These are phyloP conservation scores for Cystoisospora suis DNA, from an alignment of 169 alveolate species.

Conservation along the genomic window DNA sequence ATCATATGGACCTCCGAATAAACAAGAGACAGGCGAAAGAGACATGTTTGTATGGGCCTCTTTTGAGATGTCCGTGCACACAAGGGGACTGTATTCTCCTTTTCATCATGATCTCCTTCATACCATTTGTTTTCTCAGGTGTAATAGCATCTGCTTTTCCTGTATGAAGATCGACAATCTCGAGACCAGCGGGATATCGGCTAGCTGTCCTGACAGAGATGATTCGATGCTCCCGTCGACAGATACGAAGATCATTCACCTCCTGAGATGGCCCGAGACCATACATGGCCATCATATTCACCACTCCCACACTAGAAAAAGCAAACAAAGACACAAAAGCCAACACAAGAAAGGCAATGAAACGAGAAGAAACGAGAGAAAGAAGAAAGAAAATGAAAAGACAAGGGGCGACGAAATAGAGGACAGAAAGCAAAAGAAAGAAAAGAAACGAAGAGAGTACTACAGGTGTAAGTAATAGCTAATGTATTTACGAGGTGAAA, in stretches of 20 bases:
- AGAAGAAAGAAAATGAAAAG: too few relatives aligned
- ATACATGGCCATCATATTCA: constrained; percentile 32
- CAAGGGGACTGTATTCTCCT: not conserved
- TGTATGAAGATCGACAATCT: not conserved
- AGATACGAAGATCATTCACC: constrained; percentile 38
- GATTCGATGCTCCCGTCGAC: constrained; percentile 37
- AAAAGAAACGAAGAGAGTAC: too few relatives aligned
- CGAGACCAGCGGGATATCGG: constrained; percentile 48
- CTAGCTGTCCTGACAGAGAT: constrained; percentile 35
- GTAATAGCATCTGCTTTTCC: constrained; percentile 5
- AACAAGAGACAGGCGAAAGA: not conserved
- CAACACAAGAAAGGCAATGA: not conserved
- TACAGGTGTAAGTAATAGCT: too few relatives aligned
- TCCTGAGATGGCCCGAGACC: constrained; percentile 33
- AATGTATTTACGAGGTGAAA: too few relatives aligned
- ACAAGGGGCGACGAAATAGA: too few relatives aligned
- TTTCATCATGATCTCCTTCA: not conserved
- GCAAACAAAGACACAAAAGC: not conserved
- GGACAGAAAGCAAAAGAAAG: too few relatives aligned
- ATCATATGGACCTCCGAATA: too few relatives aligned
- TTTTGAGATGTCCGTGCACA: not conserved
- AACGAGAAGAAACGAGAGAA: too few relatives aligned
- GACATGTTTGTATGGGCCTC: not conserved
- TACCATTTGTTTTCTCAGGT: constrained; percentile 37
- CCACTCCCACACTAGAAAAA: constrained; percentile 4